phyloP scores from a whole-genome alignment of 164 flowering plant species.

The Piper longum region DNA sequence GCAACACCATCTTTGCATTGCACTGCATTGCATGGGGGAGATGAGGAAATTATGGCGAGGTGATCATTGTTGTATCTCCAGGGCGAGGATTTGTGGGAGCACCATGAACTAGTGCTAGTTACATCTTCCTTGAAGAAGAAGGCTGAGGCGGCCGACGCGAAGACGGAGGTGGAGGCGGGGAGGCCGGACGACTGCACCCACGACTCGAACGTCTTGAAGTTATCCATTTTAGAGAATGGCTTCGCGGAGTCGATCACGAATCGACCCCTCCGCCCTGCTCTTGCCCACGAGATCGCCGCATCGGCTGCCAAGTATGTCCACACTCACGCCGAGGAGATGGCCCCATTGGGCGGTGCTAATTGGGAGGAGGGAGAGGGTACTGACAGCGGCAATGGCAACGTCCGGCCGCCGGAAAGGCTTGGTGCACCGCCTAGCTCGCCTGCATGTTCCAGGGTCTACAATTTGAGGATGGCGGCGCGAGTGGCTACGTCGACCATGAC shows the following conservation, averaged over 20 bases:
- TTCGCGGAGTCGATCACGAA: conserved; percentile 9
- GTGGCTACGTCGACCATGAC: conserved; percentile 84
- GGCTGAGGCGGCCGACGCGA: conserved; percentile 38
- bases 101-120: conserved; percentile 42
- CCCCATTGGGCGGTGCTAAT: conserved; percentile 14
- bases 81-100: conserved; percentile 40
- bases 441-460: conserved; percentile 16
- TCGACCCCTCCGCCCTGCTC: conserved; percentile 23
- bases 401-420: conserved; percentile 10
- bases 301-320: conserved; percentile 76
- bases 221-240: conserved; percentile 4
- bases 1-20: no score
- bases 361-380: conserved; percentile 4
- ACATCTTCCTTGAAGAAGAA: conserved; percentile 86
- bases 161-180: conserved; percentile 13
- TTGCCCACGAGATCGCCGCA: conserved; percentile 72
- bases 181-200: conserved; percentile 4
- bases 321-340: conserved; percentile 28
- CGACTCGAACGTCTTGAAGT: conserved; percentile 2
- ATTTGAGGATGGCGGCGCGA: conserved; percentile 58
- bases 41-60: no score
- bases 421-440: conserved; percentile 16
- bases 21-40: neutral
- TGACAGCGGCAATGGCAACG: conserved; percentile 6
- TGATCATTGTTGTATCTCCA: conserved; percentile 3